Conservation (phyloP, 2,329 filamentous ascomycete species). For the Sclerotinia trifoliorum region DNA sequence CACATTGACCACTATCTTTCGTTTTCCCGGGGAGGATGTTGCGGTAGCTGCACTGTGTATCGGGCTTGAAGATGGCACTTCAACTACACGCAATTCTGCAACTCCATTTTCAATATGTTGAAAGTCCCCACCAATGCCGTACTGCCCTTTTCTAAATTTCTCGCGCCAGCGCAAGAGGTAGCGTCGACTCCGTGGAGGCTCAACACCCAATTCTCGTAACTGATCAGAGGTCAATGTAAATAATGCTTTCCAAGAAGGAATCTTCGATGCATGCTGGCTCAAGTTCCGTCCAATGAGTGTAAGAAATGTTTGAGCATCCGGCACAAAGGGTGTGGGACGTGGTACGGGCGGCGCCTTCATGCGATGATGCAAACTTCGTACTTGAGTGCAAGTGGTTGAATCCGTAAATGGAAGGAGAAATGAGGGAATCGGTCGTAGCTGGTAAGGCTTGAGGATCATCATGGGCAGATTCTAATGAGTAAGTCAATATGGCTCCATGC, state of each 20-base stretch:
- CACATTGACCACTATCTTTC: conserved; percentile 58
- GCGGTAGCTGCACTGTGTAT: conserved; percentile 46
- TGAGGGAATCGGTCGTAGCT: conserved; percentile 36
- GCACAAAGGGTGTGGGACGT: conserved; percentile 77
- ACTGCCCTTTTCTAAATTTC: conserved; percentile 73
- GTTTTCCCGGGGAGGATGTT: conserved; percentile 52
- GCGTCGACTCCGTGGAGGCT: conserved; percentile 75
- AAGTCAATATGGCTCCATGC: conserved; percentile 15
- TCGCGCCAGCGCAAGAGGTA: conserved; percentile 89
- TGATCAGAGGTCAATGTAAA: conserved; percentile 78
- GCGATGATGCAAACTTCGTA: conserved; percentile 44
- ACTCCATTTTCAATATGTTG: conserved; percentile 62
- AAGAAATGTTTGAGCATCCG: conserved; percentile 82
- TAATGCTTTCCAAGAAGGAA: conserved; percentile 85
- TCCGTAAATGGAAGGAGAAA: conserved; percentile 38
- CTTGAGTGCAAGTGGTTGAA: conserved; percentile 32
- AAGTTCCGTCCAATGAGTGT: conserved; percentile 87
- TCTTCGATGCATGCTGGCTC: conserved; percentile 78
- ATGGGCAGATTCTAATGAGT: conserved; percentile 23
- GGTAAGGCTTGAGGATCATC: conserved; percentile 36
- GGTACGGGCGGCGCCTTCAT: conserved; percentile 52
- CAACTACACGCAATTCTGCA: conserved; percentile 51
- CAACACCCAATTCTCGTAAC: conserved; percentile 79
- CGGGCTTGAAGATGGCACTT: conserved; percentile 37
- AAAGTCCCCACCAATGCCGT: conserved; percentile 81